Evolutionary conservation across 2,329 filamentous ascomycete genomes (phyloP).

Genomic region (Myriangium duriaei): DNA sequence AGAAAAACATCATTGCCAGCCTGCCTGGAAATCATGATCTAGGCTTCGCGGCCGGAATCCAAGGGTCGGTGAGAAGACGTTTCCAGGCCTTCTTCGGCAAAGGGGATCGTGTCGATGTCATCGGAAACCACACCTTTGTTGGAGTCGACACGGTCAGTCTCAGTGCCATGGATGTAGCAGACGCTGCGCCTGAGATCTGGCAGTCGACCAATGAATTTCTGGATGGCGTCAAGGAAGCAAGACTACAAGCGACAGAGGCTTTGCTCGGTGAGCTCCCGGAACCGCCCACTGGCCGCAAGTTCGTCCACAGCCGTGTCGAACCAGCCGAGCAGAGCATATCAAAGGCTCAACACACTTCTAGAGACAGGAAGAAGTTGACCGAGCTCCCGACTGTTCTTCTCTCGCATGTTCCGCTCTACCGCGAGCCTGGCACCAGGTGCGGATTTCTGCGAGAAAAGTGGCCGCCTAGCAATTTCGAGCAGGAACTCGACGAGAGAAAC

Average conservation of each 20-base stretch:
- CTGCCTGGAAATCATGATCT: conserved; percentile 92
- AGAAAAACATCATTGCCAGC: conserved; percentile 68
- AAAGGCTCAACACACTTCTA: conserved; percentile 13
- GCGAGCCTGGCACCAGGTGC: conserved; percentile 70
- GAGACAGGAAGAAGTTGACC: conserved; percentile 22
- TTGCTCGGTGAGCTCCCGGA: conserved; percentile 51
- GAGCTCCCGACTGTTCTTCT: conserved; percentile 81
- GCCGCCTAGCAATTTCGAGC: conserved; percentile 50
- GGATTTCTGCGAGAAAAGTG: conserved; percentile 75
- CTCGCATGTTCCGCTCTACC: conserved; percentile 81
- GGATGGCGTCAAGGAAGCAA: conserved; percentile 49
- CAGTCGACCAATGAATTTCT: conserved; percentile 67
- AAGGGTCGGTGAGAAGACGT: conserved; percentile 64
- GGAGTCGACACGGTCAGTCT: conserved; percentile 81
- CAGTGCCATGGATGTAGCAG: conserved; percentile 55
- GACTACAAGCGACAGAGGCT: conserved; percentile 54
- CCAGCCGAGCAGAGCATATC: conserved; percentile 20
- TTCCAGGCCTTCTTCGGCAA: conserved; percentile 86
- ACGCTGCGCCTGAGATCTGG: conserved; percentile 54
- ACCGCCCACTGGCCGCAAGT: conserved; percentile 6
- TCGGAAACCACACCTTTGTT: conserved; percentile 92
- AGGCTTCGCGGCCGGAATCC: conserved; percentile 77
- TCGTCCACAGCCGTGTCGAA: conserved; percentile 24
- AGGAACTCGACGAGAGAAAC: conserved; percentile 51
- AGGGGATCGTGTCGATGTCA: conserved; percentile 76